Evolutionary conservation across 306 rosid genomes (phyloP), one percentile per base, ranked within the genome.

Genomic region (Pachyrhizus erosus): DNA sequence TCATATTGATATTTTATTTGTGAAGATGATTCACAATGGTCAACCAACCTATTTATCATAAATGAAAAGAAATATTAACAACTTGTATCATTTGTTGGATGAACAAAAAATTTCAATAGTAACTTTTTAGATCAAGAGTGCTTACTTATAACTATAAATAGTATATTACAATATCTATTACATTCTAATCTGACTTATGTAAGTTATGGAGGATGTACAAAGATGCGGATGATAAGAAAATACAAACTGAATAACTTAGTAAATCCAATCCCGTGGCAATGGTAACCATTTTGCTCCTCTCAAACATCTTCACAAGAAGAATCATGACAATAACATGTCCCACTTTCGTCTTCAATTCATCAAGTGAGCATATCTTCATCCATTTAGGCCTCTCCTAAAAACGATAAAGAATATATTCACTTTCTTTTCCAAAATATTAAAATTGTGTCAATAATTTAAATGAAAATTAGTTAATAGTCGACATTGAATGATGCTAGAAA

Each of bases 291-390:
- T 91, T 93, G 92, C 98, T 95, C 85, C 99, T 88, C 92, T 96
- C 99, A 80, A 95, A 95, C 99, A 95, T 95, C 88, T 93, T 96
- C 10, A 93, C 98, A 12, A 96, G 88, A 78, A 96, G 96, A 91
- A 96, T 96, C 99, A 96, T 93, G 18, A 96, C 99, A 73, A 93
- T 93, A 12, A 96, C 98, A 48, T 96, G 99, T 11, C 98, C 99
- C 72, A 96, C 98, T 66, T 96, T 96, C 2, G 97, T 96, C 89
- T 96, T 96, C 89, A 96, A 76, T 83, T 96, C 99, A 71, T 92
- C 98, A 15, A 96, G 92, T 27, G 98, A 93, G 89, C 93, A 85
- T 20, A 96, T 93, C 88, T 92, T 91, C 99, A 96, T 96, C 96
- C 98, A 93, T 52, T 85, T 85, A 14, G 98, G 98, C 70, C 98